Base-by-base conservation (phyloP, 768 basidiomycete species). In the Amanita brunnescens region DNA sequence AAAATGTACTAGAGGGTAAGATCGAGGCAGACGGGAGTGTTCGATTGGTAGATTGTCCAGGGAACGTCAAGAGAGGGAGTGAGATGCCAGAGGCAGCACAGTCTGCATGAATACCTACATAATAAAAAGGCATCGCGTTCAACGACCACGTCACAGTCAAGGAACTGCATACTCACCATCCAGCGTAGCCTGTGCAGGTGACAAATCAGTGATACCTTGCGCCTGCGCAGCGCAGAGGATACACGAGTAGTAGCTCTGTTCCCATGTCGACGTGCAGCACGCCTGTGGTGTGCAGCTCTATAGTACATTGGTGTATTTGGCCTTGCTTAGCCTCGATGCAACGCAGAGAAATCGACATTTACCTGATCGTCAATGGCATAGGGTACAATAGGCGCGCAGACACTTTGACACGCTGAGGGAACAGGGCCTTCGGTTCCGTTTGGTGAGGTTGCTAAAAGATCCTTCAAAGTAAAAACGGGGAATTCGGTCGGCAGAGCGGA, bases 241-340 rank as follows among this genome's bases (percentile, higher is more conserved):
- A 53, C 77, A 78, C 41, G 68, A 60, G 60, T 66, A 75, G 57
- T 71, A 75, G 3, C 54, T 49, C 0, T 56, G 62, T 52, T 72
- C 67, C 51, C 76, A 78, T 5, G 53, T 56, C 9, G 61, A 51
- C 5, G 68, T 62, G 57, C 77, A 78, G 50, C 76, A 78, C 23
- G 55, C 41, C 7, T 55, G 20, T 0, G 61, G 54, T 7, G 60
- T 42, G 47, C 70, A 71, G 13, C 39, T 54, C 69, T 67, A n/a
- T n/a, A n/a, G n/a, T n/a, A 44, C 10, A 21, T 20, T 29, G 7
- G 6, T 20, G 24, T 30, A 12, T 49, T 42, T 6, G 26, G 7
- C 26, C 26, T 29, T 54, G n/a, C 23, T 41, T 16, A 49, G 10
- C 12, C 7, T 20, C 18, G n/a, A 9, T 42, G n/a, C 8, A 41